Evolutionary conservation across 768 basidiomycete species (phyloP), one percentile per base, ranked within the genome.

Genomic region (Mycena vitilis): DNA sequence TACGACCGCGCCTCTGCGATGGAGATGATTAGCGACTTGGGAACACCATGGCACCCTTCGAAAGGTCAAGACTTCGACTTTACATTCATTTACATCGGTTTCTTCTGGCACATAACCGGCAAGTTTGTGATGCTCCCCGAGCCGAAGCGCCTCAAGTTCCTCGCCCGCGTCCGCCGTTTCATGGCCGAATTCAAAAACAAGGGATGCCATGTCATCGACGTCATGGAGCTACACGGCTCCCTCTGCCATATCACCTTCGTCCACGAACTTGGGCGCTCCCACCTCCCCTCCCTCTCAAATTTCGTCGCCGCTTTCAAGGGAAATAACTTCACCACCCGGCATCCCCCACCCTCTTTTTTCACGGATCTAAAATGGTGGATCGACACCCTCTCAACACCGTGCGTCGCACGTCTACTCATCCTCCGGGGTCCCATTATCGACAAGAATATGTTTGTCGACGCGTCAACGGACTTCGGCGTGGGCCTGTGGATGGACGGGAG

Each of bases 391-490:
- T n/a, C 16, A 15, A 2, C 22, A 1, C 56, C 64, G 13, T 13
- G 11, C 12, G n/a, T 53, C 30, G 42, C 1, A 6, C 48, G 64
- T 20, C 23, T 13, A 11, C n/a, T 65, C 18, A 2, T 15, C 38
- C 34, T 40, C 0, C 48, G 48, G 0, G 64, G 64, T 25, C 47
- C 38, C 0, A 60, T 25, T 0, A 0, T 23, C 20, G 58, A 64
- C 38, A 45, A 11, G 34, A 0, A 8, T 5, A 18, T 68, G 2
- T 62, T 16, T 37, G 60, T 61, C 3, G 76, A 76, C 55, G 76
- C 78, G 5, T 77, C 77, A 8, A 76, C 73, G 0, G 63, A 68
- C 15, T 78, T 71, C 67, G 78, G 78, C 25, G 75, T 78, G 30
- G 78, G 78, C 0, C 48, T 78, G 22, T 18, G 68, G 12, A 45